Conservation (phyloP, 2,329 filamentous ascomycete species). For the Cladophialophora carrionii region DNA sequence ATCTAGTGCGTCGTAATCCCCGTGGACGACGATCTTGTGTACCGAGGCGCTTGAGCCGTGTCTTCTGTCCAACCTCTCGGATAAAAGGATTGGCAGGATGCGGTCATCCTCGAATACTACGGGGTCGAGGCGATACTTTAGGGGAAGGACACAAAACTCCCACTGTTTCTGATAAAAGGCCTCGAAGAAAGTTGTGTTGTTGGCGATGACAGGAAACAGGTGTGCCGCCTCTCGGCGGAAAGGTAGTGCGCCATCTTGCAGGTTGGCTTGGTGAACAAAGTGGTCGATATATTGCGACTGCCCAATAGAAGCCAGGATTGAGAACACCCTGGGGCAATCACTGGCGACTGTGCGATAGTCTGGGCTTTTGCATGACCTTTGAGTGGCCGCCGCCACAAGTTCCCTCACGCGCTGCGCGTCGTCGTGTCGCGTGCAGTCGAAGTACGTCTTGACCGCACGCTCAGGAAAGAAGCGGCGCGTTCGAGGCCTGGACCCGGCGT, state of each 20-base stretch:
- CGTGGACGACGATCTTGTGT: slow-evolving; percentile 39
- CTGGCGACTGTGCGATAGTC: neutral
- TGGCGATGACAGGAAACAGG: slow-evolving; percentile 32
- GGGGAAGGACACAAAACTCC: slow-evolving; percentile 38
- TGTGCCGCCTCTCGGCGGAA: slow-evolving; percentile 23
- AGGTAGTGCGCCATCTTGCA: slow-evolving; percentile 37
- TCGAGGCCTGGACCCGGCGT: neutral
- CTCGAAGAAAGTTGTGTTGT: slow-evolving; percentile 32
- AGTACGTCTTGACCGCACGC: slow-evolving; percentile 1
- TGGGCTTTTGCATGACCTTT: neutral
- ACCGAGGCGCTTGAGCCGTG: slow-evolving; percentile 32
- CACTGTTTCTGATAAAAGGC: slow-evolving; percentile 41
- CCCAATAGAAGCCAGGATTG: slow-evolving; percentile 9
- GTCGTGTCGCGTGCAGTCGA: slow-evolving; percentile 1
- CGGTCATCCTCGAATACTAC: slow-evolving; percentile 36
- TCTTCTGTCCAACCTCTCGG: slow-evolving; percentile 28
- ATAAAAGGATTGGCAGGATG: slow-evolving; percentile 40
- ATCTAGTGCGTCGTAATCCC: slow-evolving; percentile 38
- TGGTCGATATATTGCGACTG: slow-evolving; percentile 9
- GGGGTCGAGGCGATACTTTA: slow-evolving; percentile 35
- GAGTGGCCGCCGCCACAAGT: slow-evolving; percentile 1
- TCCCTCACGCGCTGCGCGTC: neutral
- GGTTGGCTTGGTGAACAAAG: slow-evolving; percentile 29
- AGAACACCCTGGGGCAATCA: slow-evolving; percentile 7
- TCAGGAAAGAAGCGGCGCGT: neutral